phyloP scores from a whole-genome alignment of 768 basidiomycete genomes.

The Leccinum disarticulatum region DNA sequence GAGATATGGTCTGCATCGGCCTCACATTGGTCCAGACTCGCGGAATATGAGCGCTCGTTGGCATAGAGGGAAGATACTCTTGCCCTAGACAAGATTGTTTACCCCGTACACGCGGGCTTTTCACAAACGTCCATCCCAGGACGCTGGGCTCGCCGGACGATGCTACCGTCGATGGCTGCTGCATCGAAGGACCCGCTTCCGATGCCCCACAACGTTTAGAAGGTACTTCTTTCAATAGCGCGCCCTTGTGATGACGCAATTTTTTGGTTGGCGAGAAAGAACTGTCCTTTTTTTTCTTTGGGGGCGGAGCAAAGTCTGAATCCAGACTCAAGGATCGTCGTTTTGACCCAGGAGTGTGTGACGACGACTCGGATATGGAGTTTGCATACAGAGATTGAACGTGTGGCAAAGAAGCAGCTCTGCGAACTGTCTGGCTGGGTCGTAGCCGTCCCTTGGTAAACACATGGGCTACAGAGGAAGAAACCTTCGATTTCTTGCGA shows the following conservation, averaged over 20 bases:
- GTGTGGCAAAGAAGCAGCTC: not conserved
- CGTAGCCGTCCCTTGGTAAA: not conserved
- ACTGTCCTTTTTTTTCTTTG: conserved; percentile 11
- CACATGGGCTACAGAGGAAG: not conserved
- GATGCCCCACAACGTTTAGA: not conserved
- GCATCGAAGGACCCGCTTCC: not conserved
- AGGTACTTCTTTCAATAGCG: not conserved
- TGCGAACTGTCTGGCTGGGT: not conserved
- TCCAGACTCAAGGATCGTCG: conserved; percentile 21
- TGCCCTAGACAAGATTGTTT: not conserved
- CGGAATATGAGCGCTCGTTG: conserved; percentile 10
- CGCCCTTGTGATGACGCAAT: not conserved
- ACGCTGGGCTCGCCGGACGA: not conserved
- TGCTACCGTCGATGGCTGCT: not conserved
- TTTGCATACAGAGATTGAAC: not conserved
- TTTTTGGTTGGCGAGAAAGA: not conserved
- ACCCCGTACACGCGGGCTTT: not conserved
- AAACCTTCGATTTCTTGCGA: not conserved
- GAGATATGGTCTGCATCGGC: not conserved
- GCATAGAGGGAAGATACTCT: not conserved
- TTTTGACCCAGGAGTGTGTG: not conserved
- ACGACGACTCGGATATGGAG: not conserved
- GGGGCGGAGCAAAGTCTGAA: not conserved
- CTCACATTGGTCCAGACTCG: conserved; percentile 33
- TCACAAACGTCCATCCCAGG: conserved; percentile 23